A percentile compares a stretch with the other conserved stretches of the same genome.
phyloP scores from a whole-genome alignment of 805 yeast genomes.

The Schwanniomyces yamadae region DNA sequence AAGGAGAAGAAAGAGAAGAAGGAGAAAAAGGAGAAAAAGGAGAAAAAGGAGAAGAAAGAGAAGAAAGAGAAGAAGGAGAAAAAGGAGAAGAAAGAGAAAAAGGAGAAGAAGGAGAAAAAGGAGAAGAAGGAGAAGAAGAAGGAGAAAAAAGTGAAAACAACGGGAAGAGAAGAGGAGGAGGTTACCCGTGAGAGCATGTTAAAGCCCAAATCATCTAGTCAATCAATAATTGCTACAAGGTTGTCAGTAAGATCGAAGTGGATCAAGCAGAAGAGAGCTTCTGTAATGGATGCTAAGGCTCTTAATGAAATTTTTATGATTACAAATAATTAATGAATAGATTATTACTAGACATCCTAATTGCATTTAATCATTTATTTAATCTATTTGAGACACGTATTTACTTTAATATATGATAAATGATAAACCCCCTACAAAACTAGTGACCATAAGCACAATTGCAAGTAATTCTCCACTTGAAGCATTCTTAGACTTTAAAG shows the following conservation, averaged over 20 bases:
- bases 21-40: constrained; percentile 21
- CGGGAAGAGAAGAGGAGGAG: constrained; percentile 23
- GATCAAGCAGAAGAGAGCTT: constrained; percentile 88
- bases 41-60: constrained; percentile 18
- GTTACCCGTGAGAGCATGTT: constrained; percentile 27
- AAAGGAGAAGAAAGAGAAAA: constrained; percentile 20
- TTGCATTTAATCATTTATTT: constrained; percentile 1
- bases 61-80: constrained; percentile 22
- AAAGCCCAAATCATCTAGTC: constrained; percentile 12
- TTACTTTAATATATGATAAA: constrained; percentile 19
- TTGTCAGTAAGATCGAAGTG: constrained; percentile 75
- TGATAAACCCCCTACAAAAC: constrained; percentile 45
- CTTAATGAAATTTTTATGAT: constrained; percentile 93
- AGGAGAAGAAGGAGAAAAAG: constrained; percentile 18
- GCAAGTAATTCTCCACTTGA: constrained; percentile 31
- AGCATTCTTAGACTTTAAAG: constrained; percentile 19
- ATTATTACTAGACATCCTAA: no score
- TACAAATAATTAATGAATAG: constrained; percentile 42
- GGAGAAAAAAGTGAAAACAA: constrained; percentile 24
- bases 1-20: constrained; percentile 22
- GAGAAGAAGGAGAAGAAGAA: constrained; percentile 17
- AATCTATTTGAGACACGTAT: not conserved
- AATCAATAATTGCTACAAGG: constrained; percentile 28
- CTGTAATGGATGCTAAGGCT: constrained; percentile 85
- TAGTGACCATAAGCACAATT: constrained; percentile 29